A percentile compares a stretch with the other conserved stretches of the same genome.
Conservation (phyloP, 1,284 basidiomycete species). For the Cutaneotrichosporon sp. region DNA sequence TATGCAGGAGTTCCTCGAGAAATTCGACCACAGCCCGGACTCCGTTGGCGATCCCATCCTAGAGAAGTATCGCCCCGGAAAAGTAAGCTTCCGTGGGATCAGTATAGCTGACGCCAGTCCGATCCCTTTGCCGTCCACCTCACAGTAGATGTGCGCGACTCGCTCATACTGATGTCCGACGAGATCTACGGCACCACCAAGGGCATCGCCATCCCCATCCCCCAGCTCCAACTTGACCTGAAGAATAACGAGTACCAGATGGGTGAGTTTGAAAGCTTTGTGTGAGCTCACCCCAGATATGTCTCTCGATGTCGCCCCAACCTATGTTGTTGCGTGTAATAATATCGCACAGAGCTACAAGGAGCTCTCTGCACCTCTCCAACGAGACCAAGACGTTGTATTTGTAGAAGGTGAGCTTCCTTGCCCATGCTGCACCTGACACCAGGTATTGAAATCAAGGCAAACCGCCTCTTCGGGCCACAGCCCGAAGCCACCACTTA, state of each 20-base stretch:
- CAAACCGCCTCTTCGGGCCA: conserved; percentile 82
- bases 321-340: conserved; percentile 59
- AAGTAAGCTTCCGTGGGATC: conserved; percentile 56
- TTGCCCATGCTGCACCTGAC: background rate
- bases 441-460: conserved; percentile 71
- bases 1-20: conserved; percentile 75
- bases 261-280: conserved; percentile 59
- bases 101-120: conserved; percentile 56
- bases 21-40: conserved; percentile 60
- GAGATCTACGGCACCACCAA: conserved; percentile 69
- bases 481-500: conserved; percentile 80
- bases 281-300: conserved; percentile 60
- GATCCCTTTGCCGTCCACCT: conserved; percentile 78
- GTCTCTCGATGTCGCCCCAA: conserved; percentile 67
- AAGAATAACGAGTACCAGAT: conserved; percentile 80
- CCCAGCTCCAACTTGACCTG: conserved; percentile 71
- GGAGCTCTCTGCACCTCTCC: conserved; percentile 26
- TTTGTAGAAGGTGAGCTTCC: conserved; percentile 64
- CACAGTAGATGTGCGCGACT: conserved; percentile 60
- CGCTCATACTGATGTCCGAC: conserved; percentile 66
- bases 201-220: conserved; percentile 60
- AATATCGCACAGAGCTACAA: conserved; percentile 57
- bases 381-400: conserved; percentile 47
- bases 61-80: conserved; percentile 71
- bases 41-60: conserved; percentile 73